phyloP scores from a whole-genome alignment of 2,329 filamentous ascomycete genomes.

The Sphaerostilbella broomeana region DNA sequence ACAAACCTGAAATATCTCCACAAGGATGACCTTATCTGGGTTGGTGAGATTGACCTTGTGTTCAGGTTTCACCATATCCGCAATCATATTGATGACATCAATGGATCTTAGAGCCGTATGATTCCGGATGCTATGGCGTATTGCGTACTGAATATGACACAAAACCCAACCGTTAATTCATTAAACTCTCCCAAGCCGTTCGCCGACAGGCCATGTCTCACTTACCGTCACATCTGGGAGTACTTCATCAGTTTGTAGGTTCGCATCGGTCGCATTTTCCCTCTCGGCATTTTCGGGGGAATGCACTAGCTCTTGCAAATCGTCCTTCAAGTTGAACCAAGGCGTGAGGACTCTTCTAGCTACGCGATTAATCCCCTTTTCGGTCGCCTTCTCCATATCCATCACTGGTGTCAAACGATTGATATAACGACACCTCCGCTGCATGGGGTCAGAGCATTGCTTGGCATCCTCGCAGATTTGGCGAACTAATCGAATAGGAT shows the following conservation, averaged over 20 bases:
- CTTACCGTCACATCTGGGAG: slow-evolving; percentile 37
- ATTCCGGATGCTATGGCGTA: slow-evolving; percentile 70
- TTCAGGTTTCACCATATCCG: slow-evolving; percentile 53
- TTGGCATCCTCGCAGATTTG: slow-evolving; percentile 51
- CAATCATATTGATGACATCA: slow-evolving; percentile 64
- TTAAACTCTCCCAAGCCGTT: background rate
- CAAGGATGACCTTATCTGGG: slow-evolving; percentile 72
- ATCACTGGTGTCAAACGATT: slow-evolving; percentile 51
- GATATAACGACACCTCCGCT: slow-evolving; percentile 49
- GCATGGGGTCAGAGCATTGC: slow-evolving; percentile 32
- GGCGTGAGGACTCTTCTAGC: slow-evolving; percentile 55
- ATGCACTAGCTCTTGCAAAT: slow-evolving; percentile 14
- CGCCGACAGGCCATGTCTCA: no score
- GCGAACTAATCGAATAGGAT: slow-evolving; percentile 48
- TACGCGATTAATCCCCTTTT: slow-evolving; percentile 60
- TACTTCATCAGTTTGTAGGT: slow-evolving; percentile 8
- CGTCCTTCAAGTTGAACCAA: slow-evolving; percentile 49
- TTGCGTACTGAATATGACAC: slow-evolving; percentile 61
- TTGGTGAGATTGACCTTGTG: slow-evolving; percentile 72
- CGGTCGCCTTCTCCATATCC: slow-evolving; percentile 56
- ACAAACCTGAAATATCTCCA: slow-evolving; percentile 72
- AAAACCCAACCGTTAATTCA: background rate
- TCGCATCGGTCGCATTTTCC: slow-evolving; percentile 10
- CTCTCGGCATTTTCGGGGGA: slow-evolving; percentile 14
- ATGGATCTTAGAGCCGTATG: slow-evolving; percentile 63